Conservation (phyloP, 371 early-diverging fungal genomes). For the Rhizopus stolonifer region DNA sequence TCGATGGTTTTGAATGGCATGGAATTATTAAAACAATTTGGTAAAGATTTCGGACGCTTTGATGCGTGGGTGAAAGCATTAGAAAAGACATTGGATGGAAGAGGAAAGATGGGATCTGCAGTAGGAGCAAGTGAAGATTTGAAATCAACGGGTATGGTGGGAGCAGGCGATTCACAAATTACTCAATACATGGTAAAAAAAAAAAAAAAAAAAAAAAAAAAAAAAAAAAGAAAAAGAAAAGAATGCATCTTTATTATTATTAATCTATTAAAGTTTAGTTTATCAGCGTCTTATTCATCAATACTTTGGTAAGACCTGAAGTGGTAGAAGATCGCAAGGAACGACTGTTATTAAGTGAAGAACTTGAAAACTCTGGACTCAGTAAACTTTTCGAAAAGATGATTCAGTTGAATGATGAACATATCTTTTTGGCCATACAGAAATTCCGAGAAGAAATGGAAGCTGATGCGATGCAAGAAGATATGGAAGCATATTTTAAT, state of each 20-base stretch:
- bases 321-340: slow-evolving; percentile 71
- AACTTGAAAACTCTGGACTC: slow-evolving; percentile 70
- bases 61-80: slow-evolving; percentile 75
- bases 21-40: slow-evolving; percentile 48
- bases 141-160: slow-evolving; percentile 56
- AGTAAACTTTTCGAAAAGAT: slow-evolving; percentile 68
- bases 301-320: slow-evolving; percentile 76
- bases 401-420: slow-evolving; percentile 62
- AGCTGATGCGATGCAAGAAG: slow-evolving; percentile 67
- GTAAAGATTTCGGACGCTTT: slow-evolving; percentile 56
- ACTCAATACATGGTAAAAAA: slow-evolving; percentile 65
- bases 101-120: slow-evolving; percentile 75
- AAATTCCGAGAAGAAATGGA: slow-evolving; percentile 78
- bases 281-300: slow-evolving; percentile 78
- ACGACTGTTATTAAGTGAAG: slow-evolving; percentile 67
- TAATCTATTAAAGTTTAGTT: slow-evolving; percentile 35
- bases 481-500: slow-evolving; percentile 62
- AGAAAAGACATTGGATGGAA: slow-evolving; percentile 71
- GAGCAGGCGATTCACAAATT: slow-evolving; percentile 63
- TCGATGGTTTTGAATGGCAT: slow-evolving; percentile 41
- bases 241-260: background rate
- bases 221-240: too few species aligned
- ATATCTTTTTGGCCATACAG: slow-evolving; percentile 70
- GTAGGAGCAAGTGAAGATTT: slow-evolving; percentile 74
- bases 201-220: too few species aligned